A percentile compares a stretch with the other conserved stretches of the same genome.
Evolutionary conservation across 305 asterid species (phyloP).

Genomic region (Fraxinus sp.): DNA sequence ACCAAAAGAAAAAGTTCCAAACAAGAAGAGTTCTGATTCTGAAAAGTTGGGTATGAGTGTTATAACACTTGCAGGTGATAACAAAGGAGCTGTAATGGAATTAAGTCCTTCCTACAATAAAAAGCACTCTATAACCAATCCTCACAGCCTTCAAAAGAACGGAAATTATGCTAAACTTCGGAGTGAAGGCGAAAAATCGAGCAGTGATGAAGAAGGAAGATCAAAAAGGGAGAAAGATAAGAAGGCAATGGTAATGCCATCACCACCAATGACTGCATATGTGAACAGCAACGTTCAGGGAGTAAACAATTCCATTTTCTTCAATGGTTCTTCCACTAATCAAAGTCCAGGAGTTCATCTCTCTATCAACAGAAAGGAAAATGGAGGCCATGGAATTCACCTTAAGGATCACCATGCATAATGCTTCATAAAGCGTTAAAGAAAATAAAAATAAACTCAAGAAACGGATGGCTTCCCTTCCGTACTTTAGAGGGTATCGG

Average conservation of each 20-base stretch:
- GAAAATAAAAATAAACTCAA: neutral
- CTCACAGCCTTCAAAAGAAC: slow-evolving; percentile 21
- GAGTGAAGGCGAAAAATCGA: slow-evolving; percentile 18
- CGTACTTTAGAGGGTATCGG: neutral
- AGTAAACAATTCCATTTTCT: slow-evolving; percentile 66
- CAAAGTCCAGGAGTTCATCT: slow-evolving; percentile 75
- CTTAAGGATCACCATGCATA: neutral
- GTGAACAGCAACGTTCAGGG: slow-evolving; percentile 85
- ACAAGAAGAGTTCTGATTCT: slow-evolving; percentile 34
- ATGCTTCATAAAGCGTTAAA: neutral
- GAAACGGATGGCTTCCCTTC: neutral
- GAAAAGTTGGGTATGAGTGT: slow-evolving; percentile 46
- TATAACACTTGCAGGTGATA: slow-evolving; percentile 71
- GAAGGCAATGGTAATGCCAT: slow-evolving; percentile 16
- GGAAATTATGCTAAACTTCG: neutral
- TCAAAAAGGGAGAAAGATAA: slow-evolving; percentile 24
- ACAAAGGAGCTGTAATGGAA: slow-evolving; percentile 79
- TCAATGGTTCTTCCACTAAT: slow-evolving; percentile 32
- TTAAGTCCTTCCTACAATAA: slow-evolving; percentile 41
- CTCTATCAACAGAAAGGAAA: slow-evolving; percentile 36
- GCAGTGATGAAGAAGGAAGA: slow-evolving; percentile 14
- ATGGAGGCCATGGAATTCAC: slow-evolving; percentile 7
- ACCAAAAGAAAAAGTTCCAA: slow-evolving; percentile 24
- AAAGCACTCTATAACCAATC: slow-evolving; percentile 1
- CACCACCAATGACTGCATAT: slow-evolving; percentile 41